Base-by-base conservation (phyloP, 306 rosid species). In the Amphicarpaea edgeworthii region DNA sequence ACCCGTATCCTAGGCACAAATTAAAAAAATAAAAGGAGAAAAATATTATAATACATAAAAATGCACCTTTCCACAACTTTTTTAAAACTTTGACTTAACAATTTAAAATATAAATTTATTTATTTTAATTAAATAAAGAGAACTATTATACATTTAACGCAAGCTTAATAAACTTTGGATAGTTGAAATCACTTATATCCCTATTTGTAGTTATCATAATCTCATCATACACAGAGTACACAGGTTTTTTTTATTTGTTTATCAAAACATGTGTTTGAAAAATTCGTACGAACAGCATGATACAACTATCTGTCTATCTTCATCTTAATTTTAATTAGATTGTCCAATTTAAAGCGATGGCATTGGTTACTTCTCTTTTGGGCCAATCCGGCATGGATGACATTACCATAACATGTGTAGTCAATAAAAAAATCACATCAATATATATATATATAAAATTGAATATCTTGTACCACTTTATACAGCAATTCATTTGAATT, bases 361-460 rank as follows among this genome's bases (percentile, higher is more conserved):
- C 24, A 38, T 30, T 21, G 30, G 32, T 28, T 28, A 28, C 32
- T 28, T 28, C 32, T 28, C 32, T 3, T 28, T 2, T 28, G 32
- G 32, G 4, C 32, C 32, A 28, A 28, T 28, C 32, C 32, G 32
- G 32, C 32, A 28, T 28, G 32, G 32, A 28, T 28, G 32, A 28
- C 32, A 28, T 28, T 28, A 28, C 68, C 10, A 24, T 41, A 72
- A 40, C 41, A 23, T 6, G 46, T 68, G 16, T 57, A 70, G 26
- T 68, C 53, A 68, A 77, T 57, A 7, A 43, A 58, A 58, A 59
- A 55, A 72, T 55, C 67, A 72, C 67, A 3, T 28, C 47, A 46
- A 62, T 24, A 43, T 23, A 72, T 24, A 21, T 24, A 42, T 57
- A 2, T 23, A 49, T 24, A 21, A 46, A 28, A 17, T 12, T 1